Percentiles rank a stretch among this genome's conserved stretches.
phyloP scores from a whole-genome alignment of 2,329 filamentous ascomycete genomes.

The Coleophoma cylindrospora region DNA sequence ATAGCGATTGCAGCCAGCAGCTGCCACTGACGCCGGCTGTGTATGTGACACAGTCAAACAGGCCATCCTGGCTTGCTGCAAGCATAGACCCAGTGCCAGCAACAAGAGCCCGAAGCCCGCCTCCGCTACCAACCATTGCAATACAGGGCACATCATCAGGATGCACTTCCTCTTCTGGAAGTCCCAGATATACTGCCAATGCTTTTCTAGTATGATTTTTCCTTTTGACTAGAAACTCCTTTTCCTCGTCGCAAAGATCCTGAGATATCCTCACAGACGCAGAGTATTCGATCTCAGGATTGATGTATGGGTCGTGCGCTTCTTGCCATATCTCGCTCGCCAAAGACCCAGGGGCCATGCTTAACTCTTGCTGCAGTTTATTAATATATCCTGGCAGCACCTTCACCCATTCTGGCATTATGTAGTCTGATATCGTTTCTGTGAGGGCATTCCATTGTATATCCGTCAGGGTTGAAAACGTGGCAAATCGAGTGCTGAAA shows the following conservation, averaged over 20 bases:
- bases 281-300: conserved; percentile 82
- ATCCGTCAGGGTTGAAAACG: conserved; percentile 48
- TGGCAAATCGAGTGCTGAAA: conserved; percentile 21
- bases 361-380: conserved; percentile 84
- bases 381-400: conserved; percentile 69
- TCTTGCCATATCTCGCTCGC: conserved; percentile 93
- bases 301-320: conserved; percentile 74
- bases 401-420: conserved; percentile 80
- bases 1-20: conserved; percentile 90
- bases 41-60: conserved; percentile 94
- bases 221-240: conserved; percentile 65
- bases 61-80: conserved; percentile 76
- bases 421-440: conserved; percentile 59
- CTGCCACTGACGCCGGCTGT: conserved; percentile 93
- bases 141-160: conserved; percentile 91
- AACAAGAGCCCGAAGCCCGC: conserved; percentile 83
- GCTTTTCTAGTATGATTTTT: conserved; percentile 65
- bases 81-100: conserved; percentile 85
- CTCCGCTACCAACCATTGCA: conserved; percentile 90
- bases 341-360: conserved; percentile 80
- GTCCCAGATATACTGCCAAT: conserved; percentile 74
- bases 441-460: conserved; percentile 50
- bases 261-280: conserved; percentile 78
- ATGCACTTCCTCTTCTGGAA: conserved; percentile 77
- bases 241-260: conserved; percentile 79